Conservation (phyloP, 2,329 filamentous ascomycete species). For the Blumeriella jaapii region DNA sequence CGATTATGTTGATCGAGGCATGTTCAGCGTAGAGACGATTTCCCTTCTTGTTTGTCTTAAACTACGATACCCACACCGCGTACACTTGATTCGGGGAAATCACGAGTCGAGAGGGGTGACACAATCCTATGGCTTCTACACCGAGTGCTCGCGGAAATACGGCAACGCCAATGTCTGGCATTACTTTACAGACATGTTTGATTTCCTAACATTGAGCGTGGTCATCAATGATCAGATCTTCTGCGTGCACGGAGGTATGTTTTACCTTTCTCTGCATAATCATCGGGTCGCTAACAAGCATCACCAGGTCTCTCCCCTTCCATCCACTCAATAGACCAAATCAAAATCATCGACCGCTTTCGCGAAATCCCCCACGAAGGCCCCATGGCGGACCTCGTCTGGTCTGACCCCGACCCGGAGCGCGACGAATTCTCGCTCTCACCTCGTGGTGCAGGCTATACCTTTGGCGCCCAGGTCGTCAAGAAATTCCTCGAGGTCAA, state of each 20-base stretch:
- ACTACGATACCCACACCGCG: slow-evolving; percentile 87
- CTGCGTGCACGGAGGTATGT: slow-evolving; percentile 81
- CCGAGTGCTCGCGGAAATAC: slow-evolving; percentile 95
- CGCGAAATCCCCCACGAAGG: slow-evolving; percentile 97
- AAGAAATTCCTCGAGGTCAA: slow-evolving; percentile 98
- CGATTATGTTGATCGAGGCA: slow-evolving; percentile 95
- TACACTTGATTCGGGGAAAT: slow-evolving; percentile 93
- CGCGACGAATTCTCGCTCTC: slow-evolving; percentile 93
- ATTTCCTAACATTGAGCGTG: slow-evolving; percentile 90
- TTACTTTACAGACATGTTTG: slow-evolving; percentile 99
- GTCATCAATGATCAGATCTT: slow-evolving; percentile 99
- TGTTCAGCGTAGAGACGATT: slow-evolving; percentile 98
- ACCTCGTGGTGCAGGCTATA: slow-evolving; percentile 89
- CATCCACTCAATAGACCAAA: slow-evolving; percentile 97
- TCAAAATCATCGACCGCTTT: slow-evolving; percentile 98
- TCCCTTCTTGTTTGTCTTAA: slow-evolving; percentile 95
- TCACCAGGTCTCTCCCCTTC: slow-evolving; percentile 62
- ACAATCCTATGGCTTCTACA: slow-evolving; percentile 98
- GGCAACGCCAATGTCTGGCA: slow-evolving; percentile 99
- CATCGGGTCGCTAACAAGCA: slow-evolving; percentile 3
- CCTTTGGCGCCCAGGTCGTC: slow-evolving; percentile 93
- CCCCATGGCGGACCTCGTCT: slow-evolving; percentile 98
- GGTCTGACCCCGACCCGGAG: slow-evolving; percentile 97
- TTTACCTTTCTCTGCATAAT: slow-evolving; percentile 9
- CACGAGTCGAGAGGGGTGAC: slow-evolving; percentile 97